Percentiles rank a stretch among this genome's conserved stretches.
phyloP scores from a whole-genome alignment of 495 filamentous ascomycete genomes.

The Pyrenopolyporus hunteri region DNA sequence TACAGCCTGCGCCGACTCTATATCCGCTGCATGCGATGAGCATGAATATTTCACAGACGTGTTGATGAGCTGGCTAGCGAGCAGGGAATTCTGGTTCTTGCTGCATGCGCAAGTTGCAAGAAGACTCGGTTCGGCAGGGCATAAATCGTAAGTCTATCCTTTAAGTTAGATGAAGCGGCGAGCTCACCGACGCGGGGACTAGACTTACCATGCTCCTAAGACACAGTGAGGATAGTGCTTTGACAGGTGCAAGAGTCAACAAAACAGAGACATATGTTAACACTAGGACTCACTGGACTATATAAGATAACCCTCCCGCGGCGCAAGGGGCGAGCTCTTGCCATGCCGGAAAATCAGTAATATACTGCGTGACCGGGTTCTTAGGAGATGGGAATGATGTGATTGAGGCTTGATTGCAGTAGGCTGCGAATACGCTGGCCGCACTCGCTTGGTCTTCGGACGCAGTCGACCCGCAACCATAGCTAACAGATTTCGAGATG shows the following conservation, averaged over 20 bases:
- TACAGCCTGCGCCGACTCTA: slow-evolving; percentile 53
- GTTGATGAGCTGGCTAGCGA: slow-evolving; percentile 48
- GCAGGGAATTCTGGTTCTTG: slow-evolving; percentile 53
- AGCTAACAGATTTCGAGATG: slow-evolving; percentile 47
- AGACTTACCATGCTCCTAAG: slow-evolving; percentile 46
- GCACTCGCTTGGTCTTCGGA: slow-evolving; percentile 55
- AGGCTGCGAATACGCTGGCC: slow-evolving; percentile 50
- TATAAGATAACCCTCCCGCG: slow-evolving; percentile 44
- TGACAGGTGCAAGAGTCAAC: not conserved
- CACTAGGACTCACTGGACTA: slow-evolving; percentile 43
- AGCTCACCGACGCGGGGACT: not conserved
- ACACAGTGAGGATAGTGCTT: slow-evolving; percentile 16
- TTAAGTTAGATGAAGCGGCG: slow-evolving; percentile 13
- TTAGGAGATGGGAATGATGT: slow-evolving; percentile 47
- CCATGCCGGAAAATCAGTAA: slow-evolving; percentile 55
- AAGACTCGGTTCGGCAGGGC: slow-evolving; percentile 47
- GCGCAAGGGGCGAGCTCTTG: slow-evolving; percentile 54
- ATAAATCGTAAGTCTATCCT: slow-evolving; percentile 40
- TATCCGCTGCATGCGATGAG: slow-evolving; percentile 47
- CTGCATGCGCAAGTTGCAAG: slow-evolving; percentile 55
- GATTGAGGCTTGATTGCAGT: slow-evolving; percentile 51
- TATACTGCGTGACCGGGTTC: slow-evolving; percentile 47
- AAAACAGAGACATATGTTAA: too few species aligned
- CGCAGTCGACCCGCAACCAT: slow-evolving; percentile 50
- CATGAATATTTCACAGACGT: slow-evolving; percentile 49